Evolutionary conservation across 2,329 filamentous ascomycete genomes (phyloP).

Genomic region (Cercospora berteroae): DNA sequence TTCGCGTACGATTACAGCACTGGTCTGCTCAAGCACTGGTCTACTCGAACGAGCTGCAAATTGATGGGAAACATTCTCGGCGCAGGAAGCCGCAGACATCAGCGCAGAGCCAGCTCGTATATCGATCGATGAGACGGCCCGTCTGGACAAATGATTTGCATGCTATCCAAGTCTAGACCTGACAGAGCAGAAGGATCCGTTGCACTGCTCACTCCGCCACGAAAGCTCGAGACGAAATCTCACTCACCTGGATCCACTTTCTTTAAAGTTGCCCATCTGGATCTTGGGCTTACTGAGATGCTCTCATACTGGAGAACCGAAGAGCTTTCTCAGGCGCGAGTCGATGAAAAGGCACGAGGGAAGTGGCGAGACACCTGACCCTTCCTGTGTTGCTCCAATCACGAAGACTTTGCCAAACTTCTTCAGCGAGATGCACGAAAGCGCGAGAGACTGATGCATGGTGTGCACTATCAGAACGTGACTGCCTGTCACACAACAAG

Average conservation of each 20-base stretch:
- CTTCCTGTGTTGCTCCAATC: background rate
- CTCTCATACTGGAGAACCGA: background rate
- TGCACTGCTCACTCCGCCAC: background rate
- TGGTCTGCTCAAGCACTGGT: background rate
- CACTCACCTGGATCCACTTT: background rate
- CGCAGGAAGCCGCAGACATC: background rate
- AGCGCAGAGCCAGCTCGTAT: background rate
- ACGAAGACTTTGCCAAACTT: background rate
- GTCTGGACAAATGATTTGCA: background rate
- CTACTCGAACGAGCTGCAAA: background rate
- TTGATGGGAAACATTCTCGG: background rate
- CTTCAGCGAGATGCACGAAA: background rate
- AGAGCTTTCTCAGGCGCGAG: background rate
- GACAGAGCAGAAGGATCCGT: background rate
- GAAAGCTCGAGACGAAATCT: background rate
- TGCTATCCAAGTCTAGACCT: background rate
- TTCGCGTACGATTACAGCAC: background rate
- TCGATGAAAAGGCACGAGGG: background rate
- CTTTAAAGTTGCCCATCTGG: too few species aligned
- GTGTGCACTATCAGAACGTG: background rate
- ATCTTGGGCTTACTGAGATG: background rate
- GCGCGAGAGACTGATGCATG: background rate
- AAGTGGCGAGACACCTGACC: background rate
- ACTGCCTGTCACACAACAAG: background rate
- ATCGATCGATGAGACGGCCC: background rate